phyloP scores from a whole-genome alignment of 768 basidiomycete genomes.

The Tylopilus vinaceipallidus region DNA sequence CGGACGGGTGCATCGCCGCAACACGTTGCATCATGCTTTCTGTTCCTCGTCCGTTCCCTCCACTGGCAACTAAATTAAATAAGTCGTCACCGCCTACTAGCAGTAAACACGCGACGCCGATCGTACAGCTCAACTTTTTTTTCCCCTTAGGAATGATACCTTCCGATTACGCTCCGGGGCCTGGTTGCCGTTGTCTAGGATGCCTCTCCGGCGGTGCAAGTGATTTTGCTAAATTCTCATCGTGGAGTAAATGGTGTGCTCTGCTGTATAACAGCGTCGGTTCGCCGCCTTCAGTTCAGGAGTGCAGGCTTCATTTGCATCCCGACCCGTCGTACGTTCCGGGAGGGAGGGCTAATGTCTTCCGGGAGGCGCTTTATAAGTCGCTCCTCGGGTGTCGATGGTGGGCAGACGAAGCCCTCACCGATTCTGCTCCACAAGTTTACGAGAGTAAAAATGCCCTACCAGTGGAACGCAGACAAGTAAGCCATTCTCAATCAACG shows the following conservation, averaged over 20 bases:
- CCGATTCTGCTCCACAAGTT: background rate
- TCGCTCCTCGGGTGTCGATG: background rate
- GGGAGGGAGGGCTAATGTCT: constrained; percentile 2
- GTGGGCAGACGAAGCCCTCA: background rate
- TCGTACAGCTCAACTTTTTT: background rate
- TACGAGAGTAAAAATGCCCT: constrained; percentile 5
- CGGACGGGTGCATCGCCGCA: constrained; percentile 2
- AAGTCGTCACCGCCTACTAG: constrained; percentile 4
- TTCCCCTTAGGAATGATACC: background rate
- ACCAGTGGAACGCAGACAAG: constrained; percentile 4
- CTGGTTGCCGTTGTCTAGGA: background rate
- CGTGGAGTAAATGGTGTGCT: background rate
- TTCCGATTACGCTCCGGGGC: background rate
- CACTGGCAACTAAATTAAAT: background rate
- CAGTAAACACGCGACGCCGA: background rate
- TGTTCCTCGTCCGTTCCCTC: background rate
- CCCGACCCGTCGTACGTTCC: constrained; percentile 11
- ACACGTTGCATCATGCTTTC: constrained; percentile 1
- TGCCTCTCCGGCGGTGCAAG: background rate
- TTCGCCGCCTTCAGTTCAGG: constrained; percentile 8
- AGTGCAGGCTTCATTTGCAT: background rate
- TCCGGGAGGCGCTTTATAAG: constrained; percentile 11
- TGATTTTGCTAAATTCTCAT: background rate
- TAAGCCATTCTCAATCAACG: constrained; percentile 1
- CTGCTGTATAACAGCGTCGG: constrained; percentile 19